Percentiles rank a stretch among this genome's conserved stretches.
These are phyloP conservation scores for Penicillium desertorum DNA, from an alignment of 495 filamentous ascomycete species.

Conservation along the genomic window DNA sequence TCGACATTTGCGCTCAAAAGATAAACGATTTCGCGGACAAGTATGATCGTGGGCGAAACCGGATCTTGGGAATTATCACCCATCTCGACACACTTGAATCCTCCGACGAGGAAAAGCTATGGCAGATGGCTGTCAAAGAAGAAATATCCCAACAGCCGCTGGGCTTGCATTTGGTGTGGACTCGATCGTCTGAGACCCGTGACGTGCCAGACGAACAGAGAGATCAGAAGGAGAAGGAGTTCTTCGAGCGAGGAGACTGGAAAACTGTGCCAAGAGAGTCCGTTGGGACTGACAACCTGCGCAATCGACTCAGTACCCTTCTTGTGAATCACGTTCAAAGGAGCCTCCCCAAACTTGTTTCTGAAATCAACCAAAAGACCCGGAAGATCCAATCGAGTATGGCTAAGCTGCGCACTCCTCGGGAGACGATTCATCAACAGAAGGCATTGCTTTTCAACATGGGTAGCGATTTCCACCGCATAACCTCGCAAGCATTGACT, in stretches of 20 bases:
- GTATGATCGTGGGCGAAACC: conserved; percentile 24
- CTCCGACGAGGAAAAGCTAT: not conserved
- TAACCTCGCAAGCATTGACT: not conserved
- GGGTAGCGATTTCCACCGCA: not conserved
- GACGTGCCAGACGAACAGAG: no score
- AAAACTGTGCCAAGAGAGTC: not conserved
- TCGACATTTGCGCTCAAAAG: not conserved
- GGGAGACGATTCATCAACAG: not conserved
- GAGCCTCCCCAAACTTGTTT: not conserved
- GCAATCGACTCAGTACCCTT: not conserved
- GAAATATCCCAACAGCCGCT: not conserved
- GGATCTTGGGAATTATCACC: conserved; percentile 53
- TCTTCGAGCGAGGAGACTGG: not conserved
- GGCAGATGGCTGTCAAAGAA: not conserved
- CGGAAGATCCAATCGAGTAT: not conserved
- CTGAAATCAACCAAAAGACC: not conserved
- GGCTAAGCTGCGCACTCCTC: not conserved
- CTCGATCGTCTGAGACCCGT: not conserved
- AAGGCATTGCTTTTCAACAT: not conserved
- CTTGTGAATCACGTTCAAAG: not conserved
- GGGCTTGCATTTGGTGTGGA: not conserved
- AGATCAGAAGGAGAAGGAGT: not conserved
- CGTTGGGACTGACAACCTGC: not conserved
- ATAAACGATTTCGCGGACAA: conserved; percentile 19
- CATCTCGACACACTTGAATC: conserved; percentile 41